Evolutionary conservation across 1,284 basidiomycete species (phyloP), one percentile per base, ranked within the genome.

Genomic region (Papiliotrema nemorosa): DNA sequence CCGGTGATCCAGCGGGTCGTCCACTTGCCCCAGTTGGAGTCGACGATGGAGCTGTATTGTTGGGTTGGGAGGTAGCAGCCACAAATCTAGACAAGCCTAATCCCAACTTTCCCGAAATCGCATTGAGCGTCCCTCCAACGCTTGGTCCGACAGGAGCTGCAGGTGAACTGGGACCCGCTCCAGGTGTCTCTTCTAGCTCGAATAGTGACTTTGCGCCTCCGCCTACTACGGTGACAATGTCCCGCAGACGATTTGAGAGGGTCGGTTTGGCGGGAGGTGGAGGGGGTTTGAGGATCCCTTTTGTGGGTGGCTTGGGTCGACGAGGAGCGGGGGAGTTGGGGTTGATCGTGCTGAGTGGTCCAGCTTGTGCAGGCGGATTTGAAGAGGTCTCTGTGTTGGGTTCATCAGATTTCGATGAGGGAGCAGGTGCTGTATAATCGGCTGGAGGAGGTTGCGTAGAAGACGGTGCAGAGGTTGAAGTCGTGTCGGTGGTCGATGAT

Each of bases 231-330:
- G 67, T 62, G 24, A 68, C 70, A 21, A 73, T 68, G 49, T 75
- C 73, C 21, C 73, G 60, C 12, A 75, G 55, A 16, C 70, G 58
- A 35, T 69, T 70, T 0, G 66, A 62, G 10, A 75, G 55, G 6
- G 72, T 70, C 2, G 72, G 71, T 54, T 72, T 73, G 14, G 62
- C 55, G 20, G 73, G 73, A 1, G 73, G 72, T 14, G 72, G 73
- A 2, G 73, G 70, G 0, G 73, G 72, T 55, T 74, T 74, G 36
- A 75, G 66, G 41, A 75, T 75, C 6, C 72, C 72, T 51, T 64
- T 67, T 21, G 66, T 66, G 1, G 72, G 72, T 29, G 69, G 70
- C 44, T 64, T 67, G 12, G 69, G 69, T 2, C 69, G 64, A 24
- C 69, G 50, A 16, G 34, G 58, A 5, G 62, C 63, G 10, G 66